Evolutionary conservation across 768 basidiomycete species (phyloP), one percentile per base, ranked within the genome.

Genomic region (Suillus weaverae): DNA sequence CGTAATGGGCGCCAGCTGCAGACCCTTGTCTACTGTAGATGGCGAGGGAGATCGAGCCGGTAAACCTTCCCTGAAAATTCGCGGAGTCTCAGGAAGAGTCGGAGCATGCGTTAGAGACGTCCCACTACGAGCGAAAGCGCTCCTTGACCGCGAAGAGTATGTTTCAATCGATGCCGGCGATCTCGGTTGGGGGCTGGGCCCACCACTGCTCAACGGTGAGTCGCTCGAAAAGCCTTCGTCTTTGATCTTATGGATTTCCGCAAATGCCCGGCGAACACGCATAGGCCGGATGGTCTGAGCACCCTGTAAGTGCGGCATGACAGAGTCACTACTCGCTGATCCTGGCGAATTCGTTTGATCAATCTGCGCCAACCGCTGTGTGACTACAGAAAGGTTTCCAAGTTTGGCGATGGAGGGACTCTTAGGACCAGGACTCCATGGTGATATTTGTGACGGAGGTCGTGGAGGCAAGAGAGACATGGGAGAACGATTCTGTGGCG

Each of bases 391-490:
- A 44, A 85, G 74, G 62, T 82, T 81, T 64, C 81, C 84, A 18
- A 91, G 80, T 64, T 89, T 86, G 33, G 82, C 76, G 51, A 91
- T 84, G 9, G 89, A 90, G 5, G 88, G 86, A 64, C 86, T 89
- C 62, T 72, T 77, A 22, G 73, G 70, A 61, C 72, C 78, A 53
- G 74, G 74, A 54, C 69, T 64, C 51, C 20, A 6, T 51, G 18
- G 32, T 22, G 73, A 71, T 20, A 68, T 8, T 39, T 68, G 75
- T 54, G 73, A 71, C 22, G 72, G 75, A 9, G 70, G 69, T 8
- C 64, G 70, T 26, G 74, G 70, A 39, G 67, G 72, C 22, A 64
- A 71, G 53, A 72, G 14, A 16, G 72, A 68, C n/a, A 71, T 60
- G 0, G 71, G 66, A 32, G 53, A 54, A 13, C 11, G 11, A 54